Evolutionary conservation across 371 early-diverging fungal genomes (phyloP).

Genomic region (Actinomucor elegans): DNA sequence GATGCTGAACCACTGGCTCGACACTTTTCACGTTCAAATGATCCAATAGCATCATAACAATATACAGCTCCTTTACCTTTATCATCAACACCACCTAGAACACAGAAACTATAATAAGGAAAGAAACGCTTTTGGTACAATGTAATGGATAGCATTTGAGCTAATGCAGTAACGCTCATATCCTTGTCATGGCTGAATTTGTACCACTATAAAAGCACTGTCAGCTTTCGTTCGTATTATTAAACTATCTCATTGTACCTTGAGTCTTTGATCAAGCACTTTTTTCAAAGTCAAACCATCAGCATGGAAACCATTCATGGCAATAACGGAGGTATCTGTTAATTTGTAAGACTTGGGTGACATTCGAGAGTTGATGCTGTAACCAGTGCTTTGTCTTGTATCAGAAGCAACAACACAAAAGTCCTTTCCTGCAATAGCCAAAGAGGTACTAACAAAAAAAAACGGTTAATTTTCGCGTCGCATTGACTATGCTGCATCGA

Average conservation of each 20-base stretch:
- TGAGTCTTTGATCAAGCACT: constrained; percentile 82
- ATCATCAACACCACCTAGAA: constrained; percentile 91
- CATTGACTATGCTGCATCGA: too few relatives aligned
- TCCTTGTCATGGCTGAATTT: constrained; percentile 87
- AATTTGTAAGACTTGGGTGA: constrained; percentile 92
- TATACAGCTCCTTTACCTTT: constrained; percentile 91
- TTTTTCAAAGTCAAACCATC: constrained; percentile 91
- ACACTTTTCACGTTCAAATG: constrained; percentile 81
- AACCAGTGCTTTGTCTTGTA: constrained; percentile 97
- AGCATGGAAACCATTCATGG: constrained; percentile 94
- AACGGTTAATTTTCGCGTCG: background rate
- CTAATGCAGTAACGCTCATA: constrained; percentile 86
- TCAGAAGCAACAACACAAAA: constrained; percentile 96
- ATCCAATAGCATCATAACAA: constrained; percentile 97
- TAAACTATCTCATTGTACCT: constrained; percentile 52
- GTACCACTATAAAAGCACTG: constrained; percentile 70
- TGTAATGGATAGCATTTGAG: constrained; percentile 94
- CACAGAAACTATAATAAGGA: constrained; percentile 95
- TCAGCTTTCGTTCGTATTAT: background rate
- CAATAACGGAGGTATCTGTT: constrained; percentile 86
- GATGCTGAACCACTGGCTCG: constrained; percentile 91
- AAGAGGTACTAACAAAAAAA: constrained; percentile 69
- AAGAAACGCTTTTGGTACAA: constrained; percentile 97
- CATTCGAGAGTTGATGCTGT: constrained; percentile 94
- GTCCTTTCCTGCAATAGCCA: constrained; percentile 95